A percentile compares a stretch with the other conserved stretches of the same genome.
Evolutionary conservation across 306 rosid species (phyloP).

Genomic region (Lathyrus oleraceus): DNA sequence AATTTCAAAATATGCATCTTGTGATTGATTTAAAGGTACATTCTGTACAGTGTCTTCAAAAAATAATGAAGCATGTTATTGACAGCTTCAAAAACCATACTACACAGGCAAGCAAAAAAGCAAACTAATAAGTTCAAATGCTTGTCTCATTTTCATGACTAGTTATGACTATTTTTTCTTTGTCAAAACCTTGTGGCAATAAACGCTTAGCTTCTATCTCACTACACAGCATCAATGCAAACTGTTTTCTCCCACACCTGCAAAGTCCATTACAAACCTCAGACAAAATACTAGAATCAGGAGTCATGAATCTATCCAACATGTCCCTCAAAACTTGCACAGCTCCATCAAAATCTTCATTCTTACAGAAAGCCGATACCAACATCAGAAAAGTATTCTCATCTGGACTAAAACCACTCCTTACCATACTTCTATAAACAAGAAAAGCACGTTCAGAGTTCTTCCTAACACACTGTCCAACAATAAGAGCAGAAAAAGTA

Average conservation of each 20-base stretch:
- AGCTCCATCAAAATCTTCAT: conserved; percentile 79
- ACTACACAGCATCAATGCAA: conserved; percentile 43
- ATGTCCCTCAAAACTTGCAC: conserved; percentile 65
- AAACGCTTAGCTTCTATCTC: conserved; percentile 51
- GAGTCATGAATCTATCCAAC: conserved; percentile 54
- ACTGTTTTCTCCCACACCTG: conserved; percentile 44
- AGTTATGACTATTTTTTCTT: conserved; percentile 20
- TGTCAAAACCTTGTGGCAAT: conserved; percentile 52
- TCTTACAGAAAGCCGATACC: conserved; percentile 56
- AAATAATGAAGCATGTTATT: conserved; percentile 26
- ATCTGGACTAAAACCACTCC: conserved; percentile 61
- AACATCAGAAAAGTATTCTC: conserved; percentile 54
- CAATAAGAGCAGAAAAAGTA: conserved; percentile 75
- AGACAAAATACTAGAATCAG: conserved; percentile 49
- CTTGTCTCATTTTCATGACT: conserved; percentile 31
- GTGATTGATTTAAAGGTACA: conserved; percentile 8
- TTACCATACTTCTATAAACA: conserved; percentile 72
- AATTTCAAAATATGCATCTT: conserved; percentile 13
- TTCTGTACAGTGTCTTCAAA: conserved; percentile 2
- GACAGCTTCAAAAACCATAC: conserved; percentile 17
- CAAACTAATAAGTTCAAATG: conserved; percentile 26
- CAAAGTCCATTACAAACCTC: conserved; percentile 60
- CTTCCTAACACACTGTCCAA: conserved; percentile 62
- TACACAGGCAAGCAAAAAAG: background rate
- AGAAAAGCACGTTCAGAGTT: conserved; percentile 68